These are phyloP conservation scores for Oryza meridionalis DNA, from an alignment of 176 grass and related monocot genomes.

Conservation along the genomic window DNA sequence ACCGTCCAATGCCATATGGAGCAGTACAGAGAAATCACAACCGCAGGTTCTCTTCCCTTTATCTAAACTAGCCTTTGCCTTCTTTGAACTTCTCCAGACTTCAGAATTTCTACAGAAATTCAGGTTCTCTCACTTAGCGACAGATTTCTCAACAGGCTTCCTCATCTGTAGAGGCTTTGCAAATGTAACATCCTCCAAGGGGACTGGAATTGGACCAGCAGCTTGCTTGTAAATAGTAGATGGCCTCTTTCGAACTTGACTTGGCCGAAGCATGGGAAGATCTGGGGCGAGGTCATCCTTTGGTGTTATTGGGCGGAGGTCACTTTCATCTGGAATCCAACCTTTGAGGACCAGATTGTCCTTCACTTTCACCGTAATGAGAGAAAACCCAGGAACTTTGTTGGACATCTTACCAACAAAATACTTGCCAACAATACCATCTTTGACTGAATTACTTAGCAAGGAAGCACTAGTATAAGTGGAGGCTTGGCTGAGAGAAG, in stretches of 20 bases:
- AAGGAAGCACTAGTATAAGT: not conserved
- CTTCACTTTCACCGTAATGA: conserved; percentile 58
- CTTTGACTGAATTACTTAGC: conserved; percentile 38
- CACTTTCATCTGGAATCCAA: conserved; percentile 57
- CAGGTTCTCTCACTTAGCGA: not conserved
- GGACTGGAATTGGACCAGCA: not conserved
- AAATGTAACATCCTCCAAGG: not conserved
- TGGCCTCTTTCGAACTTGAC: conserved; percentile 48
- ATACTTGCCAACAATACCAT: conserved; percentile 48
- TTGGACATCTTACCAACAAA: conserved; percentile 53
- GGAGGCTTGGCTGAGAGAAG: conserved; percentile 20
- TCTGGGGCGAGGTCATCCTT: conserved; percentile 54
- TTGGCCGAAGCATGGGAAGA: conserved; percentile 43
- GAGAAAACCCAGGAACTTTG: conserved; percentile 49
- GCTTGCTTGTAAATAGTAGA: conserved; percentile 41
- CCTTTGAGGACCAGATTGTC: conserved; percentile 59
- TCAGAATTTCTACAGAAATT: not conserved
- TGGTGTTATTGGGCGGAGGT: conserved; percentile 32
- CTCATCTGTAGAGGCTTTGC: conserved; percentile 1
- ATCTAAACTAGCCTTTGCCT: not conserved
- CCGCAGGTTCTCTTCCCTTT: not conserved
- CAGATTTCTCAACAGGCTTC: not conserved
- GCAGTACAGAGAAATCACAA: not conserved
- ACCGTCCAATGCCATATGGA: not conserved
- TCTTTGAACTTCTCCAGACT: not conserved